Base-by-base conservation (phyloP, 2,329 filamentous ascomycete species). In the Aureobasidium uvarum region DNA sequence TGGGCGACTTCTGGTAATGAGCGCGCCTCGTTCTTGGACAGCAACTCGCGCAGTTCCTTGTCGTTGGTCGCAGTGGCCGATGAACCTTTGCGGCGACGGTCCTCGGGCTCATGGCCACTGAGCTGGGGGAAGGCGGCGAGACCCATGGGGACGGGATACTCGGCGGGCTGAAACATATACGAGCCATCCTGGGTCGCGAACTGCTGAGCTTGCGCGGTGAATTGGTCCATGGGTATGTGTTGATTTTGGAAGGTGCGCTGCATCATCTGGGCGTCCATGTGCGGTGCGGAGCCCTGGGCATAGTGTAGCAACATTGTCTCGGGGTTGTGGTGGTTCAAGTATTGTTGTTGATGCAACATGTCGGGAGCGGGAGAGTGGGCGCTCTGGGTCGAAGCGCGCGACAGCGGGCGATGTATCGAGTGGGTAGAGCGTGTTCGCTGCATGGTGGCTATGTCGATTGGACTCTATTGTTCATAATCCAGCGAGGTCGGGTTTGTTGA, bases 21-120 rank as follows among this genome's bases (percentile, higher is more conserved):
- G 38, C 90, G 86, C 68, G 86, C 83, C 68, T 86, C 85, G 73
- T 92, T 92, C 65, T 83, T 81, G n/a, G 81, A 79, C 68, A 91
- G 89, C 58, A 94, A 81, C 72, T 91, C 88, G 50, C 90, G 84
- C 83, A 94, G 87, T 75, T 94, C 90, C 66, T 90, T 82, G 75
- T 93, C 90, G 71, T 93, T 93, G 69, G 91, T 91, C 2, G 89
- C 89, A 68, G 86, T 92, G 18, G 89, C 87, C 56, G 87, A 84
- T 33, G 85, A 82, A n/a, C 79, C 77, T 33, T 85, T 81, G 75
- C 83, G 77, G 45, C 82, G 81, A 71, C 79, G 79, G 31, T 80
- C 79, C 31, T 81, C 79, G 5, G 72, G 70, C 25, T 66, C 65
- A 20, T 55, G 50, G 28, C 58, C 65, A 25, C 23, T 28, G 16